These are phyloP conservation scores for Cryptosporidium felis DNA, from an alignment of 169 alveolate genomes.

Conservation along the genomic window DNA sequence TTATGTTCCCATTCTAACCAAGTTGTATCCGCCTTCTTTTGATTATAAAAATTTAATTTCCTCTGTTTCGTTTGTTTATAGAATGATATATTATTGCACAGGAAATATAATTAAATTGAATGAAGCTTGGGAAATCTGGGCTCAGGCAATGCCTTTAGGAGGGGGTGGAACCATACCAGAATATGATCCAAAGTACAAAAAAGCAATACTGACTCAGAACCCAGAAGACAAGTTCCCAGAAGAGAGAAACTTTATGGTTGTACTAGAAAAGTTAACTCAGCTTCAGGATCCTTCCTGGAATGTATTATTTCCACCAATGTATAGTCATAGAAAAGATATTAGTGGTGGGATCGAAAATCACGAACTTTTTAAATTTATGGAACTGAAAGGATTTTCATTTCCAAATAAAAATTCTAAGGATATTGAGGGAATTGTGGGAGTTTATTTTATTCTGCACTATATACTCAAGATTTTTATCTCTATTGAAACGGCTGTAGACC, in stretches of 20 bases:
- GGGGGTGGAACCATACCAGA: constrained; percentile 52
- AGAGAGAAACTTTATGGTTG: constrained; percentile 51
- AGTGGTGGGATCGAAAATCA: neutral
- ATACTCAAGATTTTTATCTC: constrained; percentile 15
- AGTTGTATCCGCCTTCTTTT: constrained; percentile 44
- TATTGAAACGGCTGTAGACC: constrained; percentile 12
- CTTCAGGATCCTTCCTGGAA: constrained; percentile 40
- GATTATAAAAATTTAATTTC: neutral
- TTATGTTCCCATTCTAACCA: constrained; percentile 19
- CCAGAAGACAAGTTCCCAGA: constrained; percentile 36
- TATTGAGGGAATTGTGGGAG: constrained; percentile 1
- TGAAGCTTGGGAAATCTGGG: constrained; percentile 69
- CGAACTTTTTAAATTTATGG: constrained; percentile 19
- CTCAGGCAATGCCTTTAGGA: neutral
- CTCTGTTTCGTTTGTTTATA: constrained; percentile 44
- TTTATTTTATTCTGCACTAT: constrained; percentile 39
- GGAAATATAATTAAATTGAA: constrained; percentile 9
- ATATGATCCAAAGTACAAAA: neutral
- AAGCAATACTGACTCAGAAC: constrained; percentile 21
- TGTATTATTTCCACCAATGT: constrained; percentile 38
- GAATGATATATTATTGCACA: constrained; percentile 44
- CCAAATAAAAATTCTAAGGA: constrained; percentile 35
- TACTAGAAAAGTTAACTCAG: constrained; percentile 5
- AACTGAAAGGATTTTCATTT: constrained; percentile 3
- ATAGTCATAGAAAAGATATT: neutral